Evolutionary conservation across 1,139 yeast genomes (phyloP), one percentile per base, ranked within the genome.

Genomic region (Blastobotrys persicus): DNA sequence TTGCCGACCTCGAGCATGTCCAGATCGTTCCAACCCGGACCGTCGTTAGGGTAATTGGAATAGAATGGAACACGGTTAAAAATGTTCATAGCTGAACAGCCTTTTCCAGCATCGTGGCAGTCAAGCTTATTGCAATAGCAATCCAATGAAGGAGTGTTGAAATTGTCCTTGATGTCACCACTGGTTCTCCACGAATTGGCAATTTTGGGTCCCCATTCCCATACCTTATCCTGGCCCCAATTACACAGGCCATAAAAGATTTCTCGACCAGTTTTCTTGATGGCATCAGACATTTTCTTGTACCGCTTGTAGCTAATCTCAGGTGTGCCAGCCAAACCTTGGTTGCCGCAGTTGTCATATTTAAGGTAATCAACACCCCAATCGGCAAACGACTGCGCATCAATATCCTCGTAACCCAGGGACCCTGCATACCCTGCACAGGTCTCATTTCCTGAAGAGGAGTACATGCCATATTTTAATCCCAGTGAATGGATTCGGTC

Each of bases 1-100:
- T 60, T 59, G n/a, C 68, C 69, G 23, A 64, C 67, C 49, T 65
- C 68, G 28, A 65, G 54, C 50, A 58, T 59, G 44, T 65, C 69
- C 43, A 65, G 47, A 51, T 65, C 69, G 46, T 60, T 61, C 67
- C 67, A 65, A 2, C 62, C 66, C 9, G 64, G 59, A 14, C 18
- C 32, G 23, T 23, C 43, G 12, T 37, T 37, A 6, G 38, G 41
- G 28, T 23, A 23, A 9, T 23, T 23, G 31, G 41, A 37, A 7
- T 40, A 5, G 18, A 23, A 12, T 0, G 61, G 55, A 6, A 65
- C 67, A 45, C 63, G 62, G 51, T 61, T 60, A 44, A 62, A 57
- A 48, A 65, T 63, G 46, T 64, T 64, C 55, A 61, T 59, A 48
- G 63, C 54, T 3, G 68, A 64, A 50, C 68, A 65, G 51, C 53